Base-by-base conservation (phyloP, 257 asterid species). In the Nicotiana obtusifolia region DNA sequence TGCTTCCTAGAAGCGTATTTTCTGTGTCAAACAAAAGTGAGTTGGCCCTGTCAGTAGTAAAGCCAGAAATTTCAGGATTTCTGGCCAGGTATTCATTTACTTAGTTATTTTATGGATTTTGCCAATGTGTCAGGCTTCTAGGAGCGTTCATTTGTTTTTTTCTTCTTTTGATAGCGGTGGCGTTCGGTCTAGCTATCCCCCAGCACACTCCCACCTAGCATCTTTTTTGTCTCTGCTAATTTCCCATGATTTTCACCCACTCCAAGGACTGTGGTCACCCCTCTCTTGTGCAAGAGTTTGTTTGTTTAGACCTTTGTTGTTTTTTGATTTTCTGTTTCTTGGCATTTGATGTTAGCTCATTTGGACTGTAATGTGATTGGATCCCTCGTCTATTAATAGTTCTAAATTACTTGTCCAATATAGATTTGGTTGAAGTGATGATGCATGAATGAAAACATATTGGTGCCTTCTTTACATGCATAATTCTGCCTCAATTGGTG, bases 291-390 rank as follows among this genome's bases (percentile, higher is more conserved):
- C 19, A 11, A 37, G 10, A n/a, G 31, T 1, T 68, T 68, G 77
- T 68, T 68, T 68, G 56, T 17, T 68, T 68, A n/a, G 77, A 68
- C n/a, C 10, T 37, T 37, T n/a, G 56, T 68, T 68, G 56, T 68
- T 68, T 68, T 68, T 68, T 30, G 44, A 68, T 68, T 30, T 68
- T 35, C 77, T 68, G 56, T n/a, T 68, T 53, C 31, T 68, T 68
- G 77, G 77, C 77, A 9, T 10, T 41, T 59, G 64, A 59, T 59
- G 64, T 59, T 59, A n/a, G 30, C 11, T 59, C 64, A 3, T 59
- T 59, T 59, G 26, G 64, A 59, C 4, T 59, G 15, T 59, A 59
- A n/a, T 59, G 22, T 59, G 64, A n/a, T 57, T 19, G 64, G 64
- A 4, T 57, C 26, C 14, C 26, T 57, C 22, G 7, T 19, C 13